phyloP scores from a whole-genome alignment of 1,284 basidiomycete genomes.

The Sporisorium scitamineum region DNA sequence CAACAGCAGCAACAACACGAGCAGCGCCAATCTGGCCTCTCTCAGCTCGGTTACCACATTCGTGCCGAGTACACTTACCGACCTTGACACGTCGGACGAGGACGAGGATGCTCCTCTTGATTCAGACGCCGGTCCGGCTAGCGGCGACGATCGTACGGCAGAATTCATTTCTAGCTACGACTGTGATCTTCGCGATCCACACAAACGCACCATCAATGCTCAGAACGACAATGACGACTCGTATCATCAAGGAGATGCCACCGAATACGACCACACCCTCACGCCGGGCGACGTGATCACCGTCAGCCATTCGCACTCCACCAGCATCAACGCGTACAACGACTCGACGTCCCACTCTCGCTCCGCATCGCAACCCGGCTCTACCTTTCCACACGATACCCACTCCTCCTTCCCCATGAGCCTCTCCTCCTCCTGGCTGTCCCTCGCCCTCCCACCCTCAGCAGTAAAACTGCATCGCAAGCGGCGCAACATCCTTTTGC shows the following conservation, averaged over 20 bases:
- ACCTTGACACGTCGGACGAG: constrained; percentile 13
- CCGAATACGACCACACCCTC: constrained; percentile 15
- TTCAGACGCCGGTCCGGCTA: background rate
- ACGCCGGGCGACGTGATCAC: constrained; percentile 31
- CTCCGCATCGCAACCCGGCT: constrained; percentile 11
- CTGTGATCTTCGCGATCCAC: constrained; percentile 32
- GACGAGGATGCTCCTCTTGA: constrained; percentile 12
- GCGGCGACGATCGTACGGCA: constrained; percentile 1
- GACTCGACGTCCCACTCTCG: constrained; percentile 19
- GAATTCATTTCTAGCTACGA: constrained; percentile 25
- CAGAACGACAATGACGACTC: constrained; percentile 1
- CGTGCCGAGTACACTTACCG: constrained; percentile 22
- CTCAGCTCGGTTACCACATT: constrained; percentile 46
- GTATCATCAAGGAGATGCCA: background rate
- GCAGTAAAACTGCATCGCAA: constrained; percentile 33
- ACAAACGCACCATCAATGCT: constrained; percentile 18
- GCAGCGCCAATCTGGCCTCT: constrained; percentile 4
- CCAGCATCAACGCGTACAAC: constrained; percentile 22
- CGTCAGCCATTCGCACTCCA: constrained; percentile 34
- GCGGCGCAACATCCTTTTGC: constrained; percentile 27
- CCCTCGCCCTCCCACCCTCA: constrained; percentile 24
- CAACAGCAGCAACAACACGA: constrained; percentile 9
- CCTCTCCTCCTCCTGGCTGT: constrained; percentile 34
- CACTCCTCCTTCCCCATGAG: constrained; percentile 12
- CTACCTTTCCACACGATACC: background rate